phyloP scores from a whole-genome alignment of 441 rosid genomes.

The Syzygium syzygioides region DNA sequence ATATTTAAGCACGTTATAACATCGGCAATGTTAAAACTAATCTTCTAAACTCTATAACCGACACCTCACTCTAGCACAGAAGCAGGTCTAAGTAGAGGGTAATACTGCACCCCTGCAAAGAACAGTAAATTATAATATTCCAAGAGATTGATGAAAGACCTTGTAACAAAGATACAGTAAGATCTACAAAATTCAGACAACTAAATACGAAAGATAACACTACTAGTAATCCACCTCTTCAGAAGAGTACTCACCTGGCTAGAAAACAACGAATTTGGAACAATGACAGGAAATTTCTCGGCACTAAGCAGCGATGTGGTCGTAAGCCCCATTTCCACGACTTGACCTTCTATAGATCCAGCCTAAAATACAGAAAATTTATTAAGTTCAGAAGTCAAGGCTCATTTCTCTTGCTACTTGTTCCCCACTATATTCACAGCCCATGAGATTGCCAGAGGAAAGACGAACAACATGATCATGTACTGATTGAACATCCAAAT shows the following conservation, averaged over 20 bases:
- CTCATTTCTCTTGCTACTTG: neutral
- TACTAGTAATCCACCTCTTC: neutral
- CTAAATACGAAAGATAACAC: neutral
- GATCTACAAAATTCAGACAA: neutral
- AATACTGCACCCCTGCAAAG: neutral
- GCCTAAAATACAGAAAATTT: conserved; percentile 39
- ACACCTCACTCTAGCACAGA: neutral
- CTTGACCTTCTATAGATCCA: conserved; percentile 88
- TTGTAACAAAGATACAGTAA: neutral
- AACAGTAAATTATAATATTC: neutral
- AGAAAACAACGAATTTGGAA: conserved; percentile 89
- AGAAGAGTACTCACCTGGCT: conserved; percentile 51
- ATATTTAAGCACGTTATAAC: neutral
- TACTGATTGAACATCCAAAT: neutral
- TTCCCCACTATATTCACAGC: neutral
- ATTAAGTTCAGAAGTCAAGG: neutral
- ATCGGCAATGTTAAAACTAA: neutral
- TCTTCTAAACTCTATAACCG: neutral
- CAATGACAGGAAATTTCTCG: conserved; percentile 75
- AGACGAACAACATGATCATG: neutral
- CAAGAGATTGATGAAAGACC: neutral
- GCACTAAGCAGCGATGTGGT: conserved; percentile 67
- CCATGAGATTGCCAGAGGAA: neutral
- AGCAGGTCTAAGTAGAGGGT: neutral
- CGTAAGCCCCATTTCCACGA: conserved; percentile 86